Percentiles rank a stretch among this genome's conserved stretches.
Evolutionary conservation across 345 rosid genomes (phyloP).

Genomic region (Lenwebbia sp.): DNA sequence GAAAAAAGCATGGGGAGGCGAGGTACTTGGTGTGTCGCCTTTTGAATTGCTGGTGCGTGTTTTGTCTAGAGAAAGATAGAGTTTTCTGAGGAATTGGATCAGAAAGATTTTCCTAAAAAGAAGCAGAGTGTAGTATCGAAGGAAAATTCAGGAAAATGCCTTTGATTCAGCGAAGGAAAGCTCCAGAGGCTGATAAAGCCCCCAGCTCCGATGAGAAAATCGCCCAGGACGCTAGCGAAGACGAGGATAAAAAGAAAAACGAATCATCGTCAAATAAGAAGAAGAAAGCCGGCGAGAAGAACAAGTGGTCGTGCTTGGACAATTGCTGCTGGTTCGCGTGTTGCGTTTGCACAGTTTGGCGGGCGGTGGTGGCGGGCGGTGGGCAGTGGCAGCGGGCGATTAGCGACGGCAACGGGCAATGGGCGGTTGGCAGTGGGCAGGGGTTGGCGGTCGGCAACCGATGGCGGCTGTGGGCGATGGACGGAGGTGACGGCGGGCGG

Average conservation of each 20-base stretch:
- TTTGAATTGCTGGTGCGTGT: not conserved
- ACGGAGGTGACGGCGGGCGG: too few species aligned
- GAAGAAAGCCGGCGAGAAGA: not conserved
- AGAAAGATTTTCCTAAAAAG: not conserved
- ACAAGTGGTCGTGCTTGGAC: conserved; percentile 73
- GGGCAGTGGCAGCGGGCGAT: too few species aligned
- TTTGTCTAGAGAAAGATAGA: not conserved
- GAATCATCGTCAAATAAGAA: not conserved
- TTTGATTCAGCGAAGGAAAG: conserved; percentile 5
- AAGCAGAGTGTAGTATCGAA: not conserved
- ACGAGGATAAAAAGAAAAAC: conserved; percentile 8
- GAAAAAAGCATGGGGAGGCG: not conserved
- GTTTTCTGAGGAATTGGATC: not conserved
- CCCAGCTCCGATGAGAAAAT: not conserved
- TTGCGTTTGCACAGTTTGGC: conserved; percentile 71
- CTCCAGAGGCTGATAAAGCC: conserved; percentile 1
- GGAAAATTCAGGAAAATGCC: not conserved
- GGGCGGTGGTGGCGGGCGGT: too few species aligned
- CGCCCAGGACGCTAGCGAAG: not conserved
- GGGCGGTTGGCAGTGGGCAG: too few species aligned
- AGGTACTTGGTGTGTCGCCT: too few species aligned
- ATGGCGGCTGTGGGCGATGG: too few species aligned
- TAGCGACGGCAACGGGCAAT: too few species aligned
- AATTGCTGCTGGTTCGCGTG: conserved; percentile 85
- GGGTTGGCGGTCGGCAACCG: too few species aligned